Evolutionary conservation across 495 filamentous ascomycete species (phyloP).

Genomic region (Pseudomonodictys pantanalensis): DNA sequence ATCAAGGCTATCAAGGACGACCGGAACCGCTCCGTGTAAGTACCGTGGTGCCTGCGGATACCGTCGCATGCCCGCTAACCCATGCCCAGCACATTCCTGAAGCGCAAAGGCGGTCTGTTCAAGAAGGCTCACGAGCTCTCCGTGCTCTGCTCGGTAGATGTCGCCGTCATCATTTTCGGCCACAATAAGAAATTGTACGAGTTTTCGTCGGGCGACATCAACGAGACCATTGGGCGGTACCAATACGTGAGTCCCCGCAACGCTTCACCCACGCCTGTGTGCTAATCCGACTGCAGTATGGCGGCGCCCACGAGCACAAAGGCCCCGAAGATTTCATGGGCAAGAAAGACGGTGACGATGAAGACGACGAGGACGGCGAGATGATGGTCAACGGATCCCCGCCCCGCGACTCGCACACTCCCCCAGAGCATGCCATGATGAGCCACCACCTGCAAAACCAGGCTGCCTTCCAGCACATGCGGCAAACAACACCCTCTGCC

Average conservation of each 20-base stretch:
- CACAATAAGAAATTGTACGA: conserved; percentile 98
- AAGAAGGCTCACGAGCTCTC: conserved; percentile 99
- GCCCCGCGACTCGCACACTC: conserved; percentile 59
- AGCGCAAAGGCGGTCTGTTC: conserved; percentile 97
- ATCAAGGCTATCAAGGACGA: conserved; percentile 99
- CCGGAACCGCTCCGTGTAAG: conserved; percentile 97
- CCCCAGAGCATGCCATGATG: conserved; percentile 59
- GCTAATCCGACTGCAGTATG: conserved; percentile 60
- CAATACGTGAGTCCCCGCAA: conserved; percentile 66
- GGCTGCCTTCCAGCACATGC: conserved; percentile 70
- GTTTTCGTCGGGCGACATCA: conserved; percentile 92
- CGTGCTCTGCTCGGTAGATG: conserved; percentile 95
- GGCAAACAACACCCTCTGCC: conserved; percentile 76
- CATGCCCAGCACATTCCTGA: conserved; percentile 79
- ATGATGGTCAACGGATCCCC: conserved; percentile 53
- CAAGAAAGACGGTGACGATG: conserved; percentile 78
- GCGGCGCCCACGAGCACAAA: conserved; percentile 91
- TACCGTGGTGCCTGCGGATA: conserved; percentile 24
- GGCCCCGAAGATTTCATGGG: conserved; percentile 88
- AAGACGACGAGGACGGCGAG: conserved; percentile 78
- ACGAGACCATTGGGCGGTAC: conserved; percentile 79
- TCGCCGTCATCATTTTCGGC: conserved; percentile 97
- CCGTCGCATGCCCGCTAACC: conserved; percentile 6
- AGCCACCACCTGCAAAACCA: conserved; percentile 75
- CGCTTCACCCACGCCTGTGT: conserved; percentile 5